Base-by-base conservation (phyloP, 2,329 filamentous ascomycete species). In the Calonectria naviculata region DNA sequence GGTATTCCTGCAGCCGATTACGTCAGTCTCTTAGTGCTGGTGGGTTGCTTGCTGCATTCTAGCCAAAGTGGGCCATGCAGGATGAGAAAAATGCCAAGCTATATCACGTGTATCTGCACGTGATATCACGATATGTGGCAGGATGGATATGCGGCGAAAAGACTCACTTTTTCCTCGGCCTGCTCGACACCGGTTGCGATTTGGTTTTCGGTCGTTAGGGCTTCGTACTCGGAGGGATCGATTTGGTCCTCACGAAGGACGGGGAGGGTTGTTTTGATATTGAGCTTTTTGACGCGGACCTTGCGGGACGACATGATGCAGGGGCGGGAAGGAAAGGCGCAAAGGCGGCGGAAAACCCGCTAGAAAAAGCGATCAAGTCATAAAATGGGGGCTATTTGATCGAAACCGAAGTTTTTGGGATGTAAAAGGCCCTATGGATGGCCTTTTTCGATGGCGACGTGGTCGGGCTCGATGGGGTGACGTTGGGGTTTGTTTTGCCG, bases 111-210 rank as follows among this genome's bases (percentile, higher is more conserved):
- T 64, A 4, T 0, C 0, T 29, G 26, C 87, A 89, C 87, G 87
- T 89, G 87, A 88, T 83, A 82, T 84, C 80, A 78, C 76, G 75
- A 78, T 75, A 75, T 67, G 74, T 76, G 71, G 66, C 73, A 77
- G 67, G 71, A 42, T 19, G 41, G 71, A 76, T 71, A 78, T 58
- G 52, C 52, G 28, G 41, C 36, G 29, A 76, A 74, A 76, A 75
- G 74, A 94, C 95, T 91, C 85, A 98, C 97, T 87, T 96, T 96
- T 91, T 98, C 95, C 86, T 99, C 97, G 75, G 92, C 94, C 83
- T 97, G 95, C 85, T 99, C 97, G 79, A 99, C 97, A 85, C 97
- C 97, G 76, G 95, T 98, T 82, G 97, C 95, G 82, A 98, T 95
- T 93, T 94, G 86, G 89, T 91, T 87, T 90, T 94, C 89, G 82